Evolutionary conservation across 2,329 filamentous ascomycete genomes (phyloP).

Genomic region (Hirsutella rhossiliensis): DNA sequence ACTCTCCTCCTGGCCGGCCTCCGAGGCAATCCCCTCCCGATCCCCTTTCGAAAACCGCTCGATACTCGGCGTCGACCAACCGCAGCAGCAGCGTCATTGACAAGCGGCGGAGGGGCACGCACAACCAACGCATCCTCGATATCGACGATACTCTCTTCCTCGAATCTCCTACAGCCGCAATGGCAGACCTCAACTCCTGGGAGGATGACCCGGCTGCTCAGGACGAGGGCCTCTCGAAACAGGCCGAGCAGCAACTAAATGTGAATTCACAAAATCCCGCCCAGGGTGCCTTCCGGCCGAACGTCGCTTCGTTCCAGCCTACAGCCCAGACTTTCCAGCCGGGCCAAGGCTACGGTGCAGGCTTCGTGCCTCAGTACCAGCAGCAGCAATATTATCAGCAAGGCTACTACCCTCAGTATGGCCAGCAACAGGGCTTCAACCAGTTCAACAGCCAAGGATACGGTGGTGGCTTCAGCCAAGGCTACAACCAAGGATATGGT

Average conservation of each 20-base stretch:
- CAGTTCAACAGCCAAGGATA: conserved; percentile 42
- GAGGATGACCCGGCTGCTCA: conserved; percentile 74
- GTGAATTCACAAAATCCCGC: conserved; percentile 43
- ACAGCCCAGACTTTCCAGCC: conserved; percentile 60
- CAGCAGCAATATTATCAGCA: conserved; percentile 37
- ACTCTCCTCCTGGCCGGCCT: background rate
- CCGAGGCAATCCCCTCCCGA: background rate
- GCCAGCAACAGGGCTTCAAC: conserved; percentile 35
- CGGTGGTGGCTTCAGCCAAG: conserved; percentile 37
- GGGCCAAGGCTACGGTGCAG: conserved; percentile 53
- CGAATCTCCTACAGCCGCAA: conserved; percentile 27
- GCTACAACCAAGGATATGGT: conserved; percentile 36
- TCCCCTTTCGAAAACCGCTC: background rate
- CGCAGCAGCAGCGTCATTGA: background rate
- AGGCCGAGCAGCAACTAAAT: conserved; percentile 66
- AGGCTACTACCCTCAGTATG: conserved; percentile 49
- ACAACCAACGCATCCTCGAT: background rate
- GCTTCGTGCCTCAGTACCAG: conserved; percentile 43
- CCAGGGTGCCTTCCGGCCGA: conserved; percentile 34
- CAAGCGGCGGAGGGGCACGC: too few species aligned
- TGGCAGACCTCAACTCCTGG: conserved; percentile 92
- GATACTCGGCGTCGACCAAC: background rate
- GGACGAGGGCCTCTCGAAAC: conserved; percentile 66
- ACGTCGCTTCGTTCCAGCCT: conserved; percentile 58
- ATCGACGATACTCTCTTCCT: conserved; percentile 1